A percentile compares a stretch with the other conserved stretches of the same genome.
Evolutionary conservation across 257 asterid genomes (phyloP).

Genomic region (Striga asiatica): DNA sequence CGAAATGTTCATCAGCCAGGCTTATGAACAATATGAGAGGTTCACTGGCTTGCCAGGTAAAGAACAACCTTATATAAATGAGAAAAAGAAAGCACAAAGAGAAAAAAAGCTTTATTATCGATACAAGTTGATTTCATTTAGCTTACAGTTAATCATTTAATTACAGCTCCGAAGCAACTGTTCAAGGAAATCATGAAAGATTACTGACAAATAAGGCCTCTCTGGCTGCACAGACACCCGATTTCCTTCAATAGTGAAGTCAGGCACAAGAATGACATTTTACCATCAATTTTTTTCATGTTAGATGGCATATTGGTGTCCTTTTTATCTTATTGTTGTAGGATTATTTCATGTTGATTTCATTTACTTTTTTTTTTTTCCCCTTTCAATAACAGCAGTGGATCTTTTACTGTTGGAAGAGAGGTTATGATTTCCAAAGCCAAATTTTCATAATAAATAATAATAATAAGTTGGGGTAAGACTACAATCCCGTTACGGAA

Average conservation of each 20-base stretch:
- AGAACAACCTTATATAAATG: not conserved
- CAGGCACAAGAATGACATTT: too few species aligned
- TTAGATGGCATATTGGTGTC: too few species aligned
- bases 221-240: too few species aligned
- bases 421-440: too few species aligned
- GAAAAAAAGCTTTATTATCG: not conserved
- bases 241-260: not conserved
- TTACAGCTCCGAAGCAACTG: slow-evolving; percentile 81
- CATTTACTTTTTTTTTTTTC: not conserved
- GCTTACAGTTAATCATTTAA: not conserved
- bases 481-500: too few species aligned
- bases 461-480: too few species aligned
- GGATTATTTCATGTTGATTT: slow-evolving; percentile 5
- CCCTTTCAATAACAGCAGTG: not conserved
- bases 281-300: too few species aligned
- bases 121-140: slow-evolving; percentile 1
- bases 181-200: slow-evolving; percentile 48
- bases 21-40: slow-evolving; percentile 79
- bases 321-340: not conserved
- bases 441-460: too few species aligned
- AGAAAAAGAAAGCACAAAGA: not conserved
- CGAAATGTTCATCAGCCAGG: slow-evolving; percentile 91
- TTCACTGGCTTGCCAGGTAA: slow-evolving; percentile 94
- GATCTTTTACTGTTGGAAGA: not conserved
- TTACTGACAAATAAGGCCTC: too few species aligned